Evolutionary conservation across 345 rosid genomes (phyloP), one percentile per base, ranked within the genome.

Genomic region (Laguncularia racemosa): DNA sequence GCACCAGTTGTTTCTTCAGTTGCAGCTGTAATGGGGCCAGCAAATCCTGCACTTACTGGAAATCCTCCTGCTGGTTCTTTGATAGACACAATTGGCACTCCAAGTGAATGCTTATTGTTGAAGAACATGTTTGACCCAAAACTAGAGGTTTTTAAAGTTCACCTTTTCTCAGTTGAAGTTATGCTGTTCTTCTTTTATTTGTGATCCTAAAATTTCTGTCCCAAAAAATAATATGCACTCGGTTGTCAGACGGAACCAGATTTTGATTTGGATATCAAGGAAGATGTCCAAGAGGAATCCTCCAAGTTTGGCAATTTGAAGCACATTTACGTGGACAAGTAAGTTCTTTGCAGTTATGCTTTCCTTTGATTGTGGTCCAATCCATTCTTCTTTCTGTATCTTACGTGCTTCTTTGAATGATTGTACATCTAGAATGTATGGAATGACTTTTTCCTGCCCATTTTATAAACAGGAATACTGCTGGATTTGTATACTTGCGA

Each of bases 311-410:
- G 99, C 58, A 61, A 57, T 8, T 61, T 93, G 76, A 87, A 73
- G 53, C 97, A 93, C 68, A 80, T 90, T 58, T 74, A 48, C 65
- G 90, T 89, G 13, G 97, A 93, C 83, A 87, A 80, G 97, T 87
- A 72, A 54, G 87, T 78, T 33, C 12, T 38, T 33, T 58, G 11
- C 46, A 6, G 14, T 49, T 17, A 13, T 43, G 12, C 14, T 16
- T 17, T 40, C 40, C 10, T 33, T 33, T 33, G 40, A 8, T 33
- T 33, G 40, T 6, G 6, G 28, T 26, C 28, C 28, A 26, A 9
- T 19, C 12, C 16, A 28, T 17, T 13, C 46, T 15, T 14, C n/a
- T n/a, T n/a, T 12, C 20, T 0, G 40, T 18, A 11, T 2, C 15
- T 28, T 53, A 44, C 57, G 23, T 53, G 57, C 28, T 53, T 53